These are phyloP conservation scores for Geotrichum cucujoidarum DNA, from an alignment of 1,139 yeast genomes.

Conservation along the genomic window DNA sequence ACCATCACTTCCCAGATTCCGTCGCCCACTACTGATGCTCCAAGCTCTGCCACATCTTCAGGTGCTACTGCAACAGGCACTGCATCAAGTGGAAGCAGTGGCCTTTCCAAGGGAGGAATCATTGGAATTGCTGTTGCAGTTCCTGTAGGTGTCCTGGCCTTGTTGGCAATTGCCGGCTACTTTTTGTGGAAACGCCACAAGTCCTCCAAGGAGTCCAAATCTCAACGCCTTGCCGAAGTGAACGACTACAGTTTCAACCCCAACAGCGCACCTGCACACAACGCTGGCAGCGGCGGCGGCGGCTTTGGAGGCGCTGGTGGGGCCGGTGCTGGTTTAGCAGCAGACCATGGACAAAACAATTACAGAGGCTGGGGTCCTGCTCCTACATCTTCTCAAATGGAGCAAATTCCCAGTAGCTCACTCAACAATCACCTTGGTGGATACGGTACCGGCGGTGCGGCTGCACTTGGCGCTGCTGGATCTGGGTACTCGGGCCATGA, in stretches of 20 bases:
- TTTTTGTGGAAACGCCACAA: slow-evolving; percentile 17
- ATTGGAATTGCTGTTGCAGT: slow-evolving; percentile 20
- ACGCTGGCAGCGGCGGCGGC: background rate
- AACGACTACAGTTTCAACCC: slow-evolving; percentile 20
- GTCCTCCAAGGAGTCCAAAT: slow-evolving; percentile 12
- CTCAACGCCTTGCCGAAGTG: slow-evolving; percentile 20
- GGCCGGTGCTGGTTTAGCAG: slow-evolving; percentile 3
- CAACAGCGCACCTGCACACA: slow-evolving; percentile 2
- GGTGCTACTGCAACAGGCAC: background rate
- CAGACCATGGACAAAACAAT: slow-evolving; percentile 4
- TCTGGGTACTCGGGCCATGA: slow-evolving; percentile 4
- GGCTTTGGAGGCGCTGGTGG: slow-evolving; percentile 8
- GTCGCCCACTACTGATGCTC: background rate
- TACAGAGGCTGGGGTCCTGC: slow-evolving; percentile 22
- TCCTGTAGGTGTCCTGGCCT: slow-evolving; percentile 16
- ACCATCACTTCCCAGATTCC: background rate
- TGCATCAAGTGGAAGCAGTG: background rate
- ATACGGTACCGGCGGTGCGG: background rate
- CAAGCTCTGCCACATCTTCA: slow-evolving; percentile 4
- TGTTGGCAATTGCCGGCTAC: slow-evolving; percentile 12
- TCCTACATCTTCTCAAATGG: slow-evolving; percentile 18
- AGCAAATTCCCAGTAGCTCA: slow-evolving; percentile 10
- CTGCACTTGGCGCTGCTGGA: slow-evolving; percentile 4
- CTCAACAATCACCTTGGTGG: background rate
- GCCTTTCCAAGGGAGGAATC: slow-evolving; percentile 7